Evolutionary conservation across 1,284 basidiomycete species (phyloP), one percentile per base, ranked within the genome.

Genomic region (Naganishia cerealis): DNA sequence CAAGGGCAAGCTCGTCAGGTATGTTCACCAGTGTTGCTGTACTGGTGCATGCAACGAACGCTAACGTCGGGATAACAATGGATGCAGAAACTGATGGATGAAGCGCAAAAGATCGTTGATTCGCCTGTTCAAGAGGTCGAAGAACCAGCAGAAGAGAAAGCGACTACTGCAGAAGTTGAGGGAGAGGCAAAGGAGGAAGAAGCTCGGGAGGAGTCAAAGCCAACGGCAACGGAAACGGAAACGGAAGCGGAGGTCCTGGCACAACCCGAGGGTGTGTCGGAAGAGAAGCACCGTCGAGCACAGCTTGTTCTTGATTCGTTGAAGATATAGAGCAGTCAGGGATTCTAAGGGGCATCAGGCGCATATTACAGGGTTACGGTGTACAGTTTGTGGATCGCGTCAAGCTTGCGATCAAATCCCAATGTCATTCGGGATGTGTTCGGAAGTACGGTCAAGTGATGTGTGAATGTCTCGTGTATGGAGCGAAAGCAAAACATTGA

Each of bases 1-100:
- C 54, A 57, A 36, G 65, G 65, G 24, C 56, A 57, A 26, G 65
- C 56, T 7, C 61, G 61, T 26, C 61, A 63, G 38, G 61, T 63
- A 42, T 29, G 61, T 63, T 9, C 1, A 10, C n/a, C 36, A 40
- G 12, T 42, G 12, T 18, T 26, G 29, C 3, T 6, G 24, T n/a
- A 38, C 24, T 29, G 13, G 5, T 1, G 13, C 21, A 54, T 5
- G 39, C 52, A 13, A 50, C n/a, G 42, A 40, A 24, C 9, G 46
- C 46, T 50, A 24, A 50, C 24, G 46, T 24, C 21, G 46, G n/a
- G n/a, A 13, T 5, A 40, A 13, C 42, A n/a, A 10, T 16, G 1
- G 42, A 26, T 24, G 18, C 36, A 63, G 61, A 63, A 63, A 63
- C 48, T 63, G 21, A 18, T 63, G 61, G 50, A 53, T 16, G 61